Evolutionary conservation across 192 early-diverging fungal species (phyloP), one percentile per base, ranked within the genome.

Genomic region (Paraglomus occultum): DNA sequence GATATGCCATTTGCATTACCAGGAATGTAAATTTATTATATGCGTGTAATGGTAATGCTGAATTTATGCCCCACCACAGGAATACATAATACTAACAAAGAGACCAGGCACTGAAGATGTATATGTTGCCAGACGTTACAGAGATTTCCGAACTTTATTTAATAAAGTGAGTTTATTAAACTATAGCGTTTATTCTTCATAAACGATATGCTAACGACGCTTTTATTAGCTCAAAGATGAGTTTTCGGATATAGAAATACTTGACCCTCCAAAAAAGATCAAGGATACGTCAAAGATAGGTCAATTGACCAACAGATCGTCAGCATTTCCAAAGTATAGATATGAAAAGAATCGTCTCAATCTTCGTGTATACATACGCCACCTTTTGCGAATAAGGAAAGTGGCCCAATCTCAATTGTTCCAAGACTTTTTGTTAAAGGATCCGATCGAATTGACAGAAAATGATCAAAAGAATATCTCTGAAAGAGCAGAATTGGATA

Each of bases 191-290:
- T 31, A 31, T 31, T 31, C 31, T 3, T 31, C 31, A 31, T 31
- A 31, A 31, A 3, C 31, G 3, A 31, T 31, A 31, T n/a, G 42
- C 61, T 48, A 64, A 51, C 18, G 8, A 23, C 10, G 3, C 49
- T 9, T 31, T 53, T 23, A 44, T 17, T 68, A 81, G 79, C 54
- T 86, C 40, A 70, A 74, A 70, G 61, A 70, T 38, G 73, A 75
- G 20, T 83, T 74, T 51, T 79, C 85, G 22, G 76, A 74, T 8
- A 73, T 74, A 23, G 79, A 86, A 3, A 70, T 86, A 43, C 80
- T 83, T 0, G 31, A 53, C 14, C 74, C 76, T 6, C 82, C 85
- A 4, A 62, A 67, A 5, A 84, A 80, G 45, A 52, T 71, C 14
- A 72, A 59, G 20, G 73, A 76, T 17, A 22, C 61, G 23, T 31